Evolutionary conservation across 495 filamentous ascomycete species (phyloP).

Genomic region (Cetradonia linearis): DNA sequence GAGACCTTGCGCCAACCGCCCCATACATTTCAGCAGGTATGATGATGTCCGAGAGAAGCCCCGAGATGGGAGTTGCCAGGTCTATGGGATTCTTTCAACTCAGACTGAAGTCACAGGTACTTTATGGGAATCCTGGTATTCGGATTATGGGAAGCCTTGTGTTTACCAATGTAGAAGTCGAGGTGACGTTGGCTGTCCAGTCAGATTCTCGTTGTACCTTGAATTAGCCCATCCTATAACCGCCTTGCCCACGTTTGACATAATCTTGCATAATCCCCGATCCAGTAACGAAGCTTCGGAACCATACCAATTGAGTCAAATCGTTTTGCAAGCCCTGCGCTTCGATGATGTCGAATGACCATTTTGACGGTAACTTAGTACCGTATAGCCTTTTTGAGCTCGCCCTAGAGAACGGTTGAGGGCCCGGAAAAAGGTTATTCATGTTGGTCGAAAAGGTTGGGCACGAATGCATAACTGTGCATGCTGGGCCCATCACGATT

Average conservation of each 20-base stretch:
- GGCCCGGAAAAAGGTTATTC: slow-evolving; percentile 1
- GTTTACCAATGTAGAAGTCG: slow-evolving; percentile 9
- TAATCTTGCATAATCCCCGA: slow-evolving; percentile 17
- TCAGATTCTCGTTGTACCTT: slow-evolving; percentile 23
- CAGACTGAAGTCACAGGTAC: slow-evolving; percentile 3
- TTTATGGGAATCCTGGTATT: slow-evolving; percentile 2
- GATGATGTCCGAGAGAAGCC: slow-evolving; percentile 5
- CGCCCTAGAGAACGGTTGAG: slow-evolving; percentile 1
- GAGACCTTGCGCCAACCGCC: slow-evolving; percentile 10
- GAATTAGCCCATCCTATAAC: slow-evolving; percentile 22
- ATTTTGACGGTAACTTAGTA: slow-evolving; percentile 3
- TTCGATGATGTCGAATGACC: slow-evolving; percentile 15
- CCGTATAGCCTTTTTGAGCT: slow-evolving; percentile 3
- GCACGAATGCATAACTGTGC: slow-evolving; percentile 13
- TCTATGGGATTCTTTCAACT: background rate
- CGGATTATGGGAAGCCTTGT: slow-evolving; percentile 6
- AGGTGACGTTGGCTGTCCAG: slow-evolving; percentile 21
- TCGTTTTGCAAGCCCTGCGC: slow-evolving; percentile 14
- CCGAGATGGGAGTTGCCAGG: background rate
- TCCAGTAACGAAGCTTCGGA: slow-evolving; percentile 11
- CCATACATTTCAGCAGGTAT: background rate
- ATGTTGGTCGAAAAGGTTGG: slow-evolving; percentile 9
- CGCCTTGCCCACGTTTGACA: slow-evolving; percentile 19
- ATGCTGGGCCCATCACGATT: slow-evolving; percentile 4
- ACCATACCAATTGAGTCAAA: slow-evolving; percentile 7